Conservation (phyloP, 805 yeast genomes). For the Candida nemodendra region DNA sequence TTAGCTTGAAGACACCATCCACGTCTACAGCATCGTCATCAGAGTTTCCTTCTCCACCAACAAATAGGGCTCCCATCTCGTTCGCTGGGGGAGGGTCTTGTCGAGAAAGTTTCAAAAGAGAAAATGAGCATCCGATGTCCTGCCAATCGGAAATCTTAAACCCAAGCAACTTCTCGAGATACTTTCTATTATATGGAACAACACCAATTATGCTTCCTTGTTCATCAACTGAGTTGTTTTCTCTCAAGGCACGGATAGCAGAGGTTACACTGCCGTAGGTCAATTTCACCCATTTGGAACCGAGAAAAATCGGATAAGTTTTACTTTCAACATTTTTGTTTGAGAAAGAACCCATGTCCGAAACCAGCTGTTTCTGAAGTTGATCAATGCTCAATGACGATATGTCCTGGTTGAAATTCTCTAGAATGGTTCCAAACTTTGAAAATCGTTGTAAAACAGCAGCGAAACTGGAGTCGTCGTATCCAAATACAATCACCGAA, state of each 20-base stretch:
- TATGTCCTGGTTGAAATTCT: constrained; percentile 52
- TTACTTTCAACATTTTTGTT: constrained; percentile 15
- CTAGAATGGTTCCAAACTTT: constrained; percentile 77
- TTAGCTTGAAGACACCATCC: constrained; percentile 32
- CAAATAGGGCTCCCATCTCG: constrained; percentile 15
- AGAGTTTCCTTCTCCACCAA: constrained; percentile 10
- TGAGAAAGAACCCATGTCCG: neutral
- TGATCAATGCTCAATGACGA: constrained; percentile 8
- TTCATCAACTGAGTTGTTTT: constrained; percentile 71
- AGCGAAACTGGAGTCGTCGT: constrained; percentile 71
- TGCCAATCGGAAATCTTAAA: constrained; percentile 42
- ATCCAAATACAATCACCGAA: constrained; percentile 85
- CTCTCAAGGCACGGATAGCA: constrained; percentile 81
- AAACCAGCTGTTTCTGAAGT: constrained; percentile 1
- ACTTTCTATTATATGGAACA: constrained; percentile 60
- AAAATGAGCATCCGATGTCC: constrained; percentile 45
- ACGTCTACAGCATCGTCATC: constrained; percentile 11
- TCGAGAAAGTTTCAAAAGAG: constrained; percentile 14
- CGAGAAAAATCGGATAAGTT: constrained; percentile 70
- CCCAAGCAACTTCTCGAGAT: constrained; percentile 58
- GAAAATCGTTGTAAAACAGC: constrained; percentile 69
- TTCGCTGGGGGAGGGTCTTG: constrained; percentile 12
- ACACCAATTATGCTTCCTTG: constrained; percentile 59
- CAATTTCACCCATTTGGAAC: constrained; percentile 87
- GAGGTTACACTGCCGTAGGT: constrained; percentile 75